phyloP scores from a whole-genome alignment of 2,329 filamentous ascomycete species.

The Beauveria bassiana region DNA sequence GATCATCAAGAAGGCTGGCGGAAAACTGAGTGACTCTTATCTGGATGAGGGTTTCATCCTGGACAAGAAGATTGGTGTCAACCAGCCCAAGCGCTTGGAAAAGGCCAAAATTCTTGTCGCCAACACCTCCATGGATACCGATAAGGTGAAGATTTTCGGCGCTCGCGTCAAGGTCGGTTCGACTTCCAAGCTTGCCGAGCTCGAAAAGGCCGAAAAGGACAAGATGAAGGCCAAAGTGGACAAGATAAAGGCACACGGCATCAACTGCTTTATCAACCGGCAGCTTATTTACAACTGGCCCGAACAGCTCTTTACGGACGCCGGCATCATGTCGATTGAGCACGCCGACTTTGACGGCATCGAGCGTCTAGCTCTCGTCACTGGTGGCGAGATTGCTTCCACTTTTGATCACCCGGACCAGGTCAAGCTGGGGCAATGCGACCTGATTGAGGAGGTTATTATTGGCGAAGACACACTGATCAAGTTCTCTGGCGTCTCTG shows the following conservation, averaged over 20 bases:
- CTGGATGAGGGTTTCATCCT: conserved; percentile 97
- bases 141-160: conserved; percentile 99
- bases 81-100: conserved; percentile 94
- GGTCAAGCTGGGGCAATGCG: conserved; percentile 91
- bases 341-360: conserved; percentile 99
- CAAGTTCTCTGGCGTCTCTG: conserved; percentile 92
- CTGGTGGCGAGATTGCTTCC: conserved; percentile 92
- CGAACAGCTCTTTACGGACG: conserved; percentile 95
- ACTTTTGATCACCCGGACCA: conserved; percentile 98
- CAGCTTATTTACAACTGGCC: conserved; percentile 99
- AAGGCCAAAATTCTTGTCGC: conserved; percentile 98
- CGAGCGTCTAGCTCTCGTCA: conserved; percentile 88
- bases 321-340: conserved; percentile 96
- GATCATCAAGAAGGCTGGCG: conserved; percentile 98
- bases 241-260: conserved; percentile 95
- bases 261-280: conserved; percentile 99
- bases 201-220: conserved; percentile 96
- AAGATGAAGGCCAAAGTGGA: conserved; percentile 99
- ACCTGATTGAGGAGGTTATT: conserved; percentile 94
- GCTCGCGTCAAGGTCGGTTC: conserved; percentile 94
- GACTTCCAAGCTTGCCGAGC: conserved; percentile 93
- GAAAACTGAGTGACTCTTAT: conserved; percentile 96
- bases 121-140: conserved; percentile 98
- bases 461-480: conserved; percentile 97
- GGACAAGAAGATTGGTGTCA: conserved; percentile 98